Evolutionary conservation across 1,284 basidiomycete genomes (phyloP), one percentile per base, ranked within the genome.

Genomic region (Termitomyces sp.): DNA sequence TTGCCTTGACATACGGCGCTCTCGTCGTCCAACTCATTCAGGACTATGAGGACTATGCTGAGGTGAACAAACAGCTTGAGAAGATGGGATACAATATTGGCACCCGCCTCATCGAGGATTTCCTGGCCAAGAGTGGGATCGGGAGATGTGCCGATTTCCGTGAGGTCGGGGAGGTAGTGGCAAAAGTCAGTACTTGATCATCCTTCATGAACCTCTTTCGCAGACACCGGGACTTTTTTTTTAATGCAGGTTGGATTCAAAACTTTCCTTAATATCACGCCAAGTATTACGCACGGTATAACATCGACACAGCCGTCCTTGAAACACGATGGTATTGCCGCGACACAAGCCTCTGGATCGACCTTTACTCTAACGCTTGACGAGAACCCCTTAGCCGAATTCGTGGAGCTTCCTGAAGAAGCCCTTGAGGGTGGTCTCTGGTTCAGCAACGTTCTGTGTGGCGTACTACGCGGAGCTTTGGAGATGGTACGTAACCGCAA

Each of bases 51-150:
- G 95, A 99, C 75, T 99, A 98, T 65, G 79, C 79, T 13, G 92
- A 96, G 70, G 88, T 91, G 59, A 91, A 91, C 70, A 88, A 86
- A 65, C 88, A 91, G 65, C 81, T 91, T 2, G 88, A 91, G 62
- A 85, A 85, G 68, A 98, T 98, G 96, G 97, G 97, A 3, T 98
- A 98, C 73, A 98, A 96, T 70, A 99, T 99, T 61, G 97, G 97
- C 33, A 96, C 89, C 28, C 80, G 97, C 41, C 76, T 99, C 53
- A 96, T 99, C 60, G 97, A 99, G 69, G 97, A 99, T 70, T 98
- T 99, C 64, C 80, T 99, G 47, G 96, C 97, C 5, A 85, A 93
- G 61, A 94, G 93, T 54, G 84, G 81, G 17, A 70, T 95, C 28
- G 90, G 89, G 28, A 79, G 91, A 60, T 99, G 97, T 71, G 74